phyloP scores from a whole-genome alignment of 352 stramenopile genomes.

The Pythium folliculosum region DNA sequence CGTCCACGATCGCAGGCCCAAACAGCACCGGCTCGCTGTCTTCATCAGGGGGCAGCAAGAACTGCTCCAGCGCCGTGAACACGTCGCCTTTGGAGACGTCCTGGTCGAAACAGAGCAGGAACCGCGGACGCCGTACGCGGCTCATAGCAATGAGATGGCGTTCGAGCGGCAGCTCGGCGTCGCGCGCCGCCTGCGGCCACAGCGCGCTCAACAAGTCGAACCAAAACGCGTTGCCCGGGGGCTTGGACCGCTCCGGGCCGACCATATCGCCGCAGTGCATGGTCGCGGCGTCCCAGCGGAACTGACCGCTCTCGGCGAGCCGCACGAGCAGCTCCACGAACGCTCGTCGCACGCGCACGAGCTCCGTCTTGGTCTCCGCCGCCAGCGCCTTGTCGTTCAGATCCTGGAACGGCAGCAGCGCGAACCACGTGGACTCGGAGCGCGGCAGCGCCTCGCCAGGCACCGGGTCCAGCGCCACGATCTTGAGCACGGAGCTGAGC shows the following conservation, averaged over 20 bases:
- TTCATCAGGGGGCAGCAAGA: constrained; percentile 2
- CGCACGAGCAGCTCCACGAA: constrained; percentile 19
- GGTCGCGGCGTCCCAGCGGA: constrained; percentile 6
- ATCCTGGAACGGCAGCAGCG: constrained; percentile 11
- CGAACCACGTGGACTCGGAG: background rate
- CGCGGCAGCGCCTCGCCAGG: constrained; percentile 5
- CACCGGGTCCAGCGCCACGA: constrained; percentile 2
- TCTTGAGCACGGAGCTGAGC: background rate
- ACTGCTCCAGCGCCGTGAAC: background rate
- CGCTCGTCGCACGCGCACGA: background rate
- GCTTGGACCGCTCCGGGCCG: background rate
- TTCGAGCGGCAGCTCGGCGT: constrained; percentile 6
- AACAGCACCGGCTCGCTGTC: constrained; percentile 1
- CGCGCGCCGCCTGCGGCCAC: background rate
- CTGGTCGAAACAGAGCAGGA: constrained; percentile 11
- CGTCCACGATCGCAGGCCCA: background rate
- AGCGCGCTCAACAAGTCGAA: background rate
- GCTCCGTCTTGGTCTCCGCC: background rate
- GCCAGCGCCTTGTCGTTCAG: background rate
- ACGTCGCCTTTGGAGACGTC: background rate
- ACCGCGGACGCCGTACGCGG: background rate
- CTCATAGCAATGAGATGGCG: constrained; percentile 7
- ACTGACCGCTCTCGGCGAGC: background rate
- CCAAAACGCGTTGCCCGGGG: constrained; percentile 4
- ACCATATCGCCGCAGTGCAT: constrained; percentile 10